These are phyloP conservation scores for Afroboletus lepidellus DNA, from an alignment of 1,284 basidiomycete genomes.

Conservation along the genomic window DNA sequence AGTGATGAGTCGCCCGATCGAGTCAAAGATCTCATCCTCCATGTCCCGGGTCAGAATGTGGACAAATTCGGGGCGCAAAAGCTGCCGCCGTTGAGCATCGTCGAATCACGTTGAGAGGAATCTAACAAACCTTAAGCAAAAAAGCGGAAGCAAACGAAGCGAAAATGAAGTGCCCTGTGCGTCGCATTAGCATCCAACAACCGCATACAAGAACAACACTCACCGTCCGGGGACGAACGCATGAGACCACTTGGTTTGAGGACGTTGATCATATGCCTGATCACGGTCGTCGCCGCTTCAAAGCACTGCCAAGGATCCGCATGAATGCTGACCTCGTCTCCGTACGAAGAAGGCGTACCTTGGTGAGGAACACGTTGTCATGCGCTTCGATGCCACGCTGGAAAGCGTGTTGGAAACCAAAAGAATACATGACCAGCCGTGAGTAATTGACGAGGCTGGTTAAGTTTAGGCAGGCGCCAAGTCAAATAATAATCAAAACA, in stretches of 20 bases:
- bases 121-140: slow-evolving; percentile 62
- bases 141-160: slow-evolving; percentile 84
- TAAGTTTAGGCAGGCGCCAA: slow-evolving; percentile 16
- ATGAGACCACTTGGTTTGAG: slow-evolving; percentile 75
- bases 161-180: slow-evolving; percentile 75
- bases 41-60: slow-evolving; percentile 54
- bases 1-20: slow-evolving; percentile 71
- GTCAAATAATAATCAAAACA: slow-evolving; percentile 5
- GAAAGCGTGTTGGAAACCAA: slow-evolving; percentile 81
- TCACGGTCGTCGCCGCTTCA: slow-evolving; percentile 66
- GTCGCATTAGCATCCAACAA: neutral
- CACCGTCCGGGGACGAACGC: slow-evolving; percentile 80
- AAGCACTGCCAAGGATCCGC: slow-evolving; percentile 45
- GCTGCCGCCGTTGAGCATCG: slow-evolving; percentile 36
- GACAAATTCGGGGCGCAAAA: slow-evolving; percentile 72
- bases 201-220: slow-evolving; percentile 3
- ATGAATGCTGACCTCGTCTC: neutral
- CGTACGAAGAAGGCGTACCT: slow-evolving; percentile 40
- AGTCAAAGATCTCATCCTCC: slow-evolving; percentile 66
- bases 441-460: slow-evolving; percentile 71
- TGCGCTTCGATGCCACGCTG: slow-evolving; percentile 61
- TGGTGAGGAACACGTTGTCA: slow-evolving; percentile 67
- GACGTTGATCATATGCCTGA: slow-evolving; percentile 61
- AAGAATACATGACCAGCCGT: slow-evolving; percentile 82
- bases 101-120: neutral